A percentile compares a stretch with the other conserved stretches of the same genome.
Conservation (phyloP, 805 yeast genomes). For the Lipomyces yamanashiensis region DNA sequence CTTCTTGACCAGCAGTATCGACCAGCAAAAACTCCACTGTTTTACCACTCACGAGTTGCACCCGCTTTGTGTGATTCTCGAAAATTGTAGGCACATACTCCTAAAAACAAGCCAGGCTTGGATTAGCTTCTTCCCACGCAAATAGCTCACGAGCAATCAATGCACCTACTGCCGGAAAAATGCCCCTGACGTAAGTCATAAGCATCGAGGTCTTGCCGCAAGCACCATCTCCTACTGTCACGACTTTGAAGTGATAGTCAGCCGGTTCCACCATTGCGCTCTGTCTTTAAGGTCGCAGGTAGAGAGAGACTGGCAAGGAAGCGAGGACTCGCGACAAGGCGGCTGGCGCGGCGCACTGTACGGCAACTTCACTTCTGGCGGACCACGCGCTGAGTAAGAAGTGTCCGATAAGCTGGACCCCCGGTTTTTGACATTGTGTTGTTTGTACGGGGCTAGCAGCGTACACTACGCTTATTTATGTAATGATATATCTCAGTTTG, state of each 20-base stretch:
- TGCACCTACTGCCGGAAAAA: slow-evolving; percentile 57
- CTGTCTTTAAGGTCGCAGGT: background rate
- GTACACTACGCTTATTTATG: no score
- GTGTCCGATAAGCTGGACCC: no score
- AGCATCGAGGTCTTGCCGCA: slow-evolving; percentile 87
- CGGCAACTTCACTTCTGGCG: background rate
- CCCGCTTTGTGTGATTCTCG: slow-evolving; percentile 72
- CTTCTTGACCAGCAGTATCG: slow-evolving; percentile 94
- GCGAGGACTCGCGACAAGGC: background rate
- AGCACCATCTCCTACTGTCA: slow-evolving; percentile 88
- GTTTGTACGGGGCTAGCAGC: no score
- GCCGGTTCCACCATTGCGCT: slow-evolving; percentile 32
- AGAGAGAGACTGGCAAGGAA: background rate
- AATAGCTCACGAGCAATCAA: background rate
- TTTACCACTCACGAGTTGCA: slow-evolving; percentile 54
- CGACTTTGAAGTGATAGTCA: slow-evolving; percentile 59
- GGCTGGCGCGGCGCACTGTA: background rate
- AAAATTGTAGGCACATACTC: slow-evolving; percentile 81
- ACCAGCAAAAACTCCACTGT: slow-evolving; percentile 73
- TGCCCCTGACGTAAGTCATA: slow-evolving; percentile 66
- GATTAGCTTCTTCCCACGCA: background rate
- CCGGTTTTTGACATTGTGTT: no score
- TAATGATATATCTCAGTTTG: no score
- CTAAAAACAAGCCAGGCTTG: slow-evolving; percentile 1
- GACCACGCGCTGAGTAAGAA: no score